These are phyloP conservation scores for Cryptosporidium muris DNA, from an alignment of 169 alveolate genomes.

Conservation along the genomic window DNA sequence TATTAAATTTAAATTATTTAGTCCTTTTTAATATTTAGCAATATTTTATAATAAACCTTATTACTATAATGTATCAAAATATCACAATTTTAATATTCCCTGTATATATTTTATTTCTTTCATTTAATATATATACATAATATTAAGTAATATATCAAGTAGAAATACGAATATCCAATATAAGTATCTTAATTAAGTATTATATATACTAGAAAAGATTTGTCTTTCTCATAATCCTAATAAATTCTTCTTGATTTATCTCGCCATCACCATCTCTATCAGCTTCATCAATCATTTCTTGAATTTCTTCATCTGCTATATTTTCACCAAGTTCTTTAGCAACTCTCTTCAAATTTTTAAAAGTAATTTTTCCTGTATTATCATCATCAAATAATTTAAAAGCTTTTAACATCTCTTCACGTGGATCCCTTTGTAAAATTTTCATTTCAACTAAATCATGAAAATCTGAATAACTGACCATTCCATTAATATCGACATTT, in stretches of 20 bases:
- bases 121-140: background rate
- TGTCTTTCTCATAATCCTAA: conserved; percentile 95
- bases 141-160: background rate
- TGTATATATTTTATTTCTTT: background rate
- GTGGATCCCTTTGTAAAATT: conserved; percentile 92
- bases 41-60: too few species aligned
- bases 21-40: too few species aligned
- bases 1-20: background rate
- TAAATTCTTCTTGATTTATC: conserved; percentile 93
- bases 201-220: conserved; percentile 81
- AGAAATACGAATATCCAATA: background rate
- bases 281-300: conserved; percentile 97
- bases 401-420: conserved; percentile 94
- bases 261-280: conserved; percentile 97
- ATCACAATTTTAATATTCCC: background rate
- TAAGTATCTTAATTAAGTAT: background rate
- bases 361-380: conserved; percentile 89
- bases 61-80: too few species aligned
- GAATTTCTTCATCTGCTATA: conserved; percentile 95
- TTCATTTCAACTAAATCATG: conserved; percentile 84
- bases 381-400: conserved; percentile 96
- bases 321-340: conserved; percentile 96
- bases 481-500: conserved; percentile 77
- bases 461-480: conserved; percentile 82
- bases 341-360: conserved; percentile 93